phyloP scores from a whole-genome alignment of 495 filamentous ascomycete genomes.

The Penicillium waksmanii region DNA sequence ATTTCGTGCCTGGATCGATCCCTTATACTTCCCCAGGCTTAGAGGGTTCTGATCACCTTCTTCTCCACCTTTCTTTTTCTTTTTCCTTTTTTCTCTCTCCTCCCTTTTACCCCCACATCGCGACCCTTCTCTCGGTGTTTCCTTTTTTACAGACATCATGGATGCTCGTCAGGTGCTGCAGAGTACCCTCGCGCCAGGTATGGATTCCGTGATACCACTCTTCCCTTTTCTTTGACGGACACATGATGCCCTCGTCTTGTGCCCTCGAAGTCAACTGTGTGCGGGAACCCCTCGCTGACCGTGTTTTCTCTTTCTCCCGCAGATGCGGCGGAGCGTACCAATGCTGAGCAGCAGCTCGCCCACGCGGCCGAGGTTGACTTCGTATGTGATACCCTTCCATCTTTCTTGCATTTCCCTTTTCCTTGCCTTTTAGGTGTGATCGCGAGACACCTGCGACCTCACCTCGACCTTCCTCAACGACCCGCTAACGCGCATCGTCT shows the following conservation, averaged over 20 bases:
- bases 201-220: constrained; percentile 23
- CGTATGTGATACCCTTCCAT: constrained; percentile 61
- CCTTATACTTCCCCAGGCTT: constrained; percentile 7
- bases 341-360: constrained; percentile 89
- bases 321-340: constrained; percentile 89
- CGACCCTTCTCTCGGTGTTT: constrained; percentile 18
- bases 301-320: constrained; percentile 30
- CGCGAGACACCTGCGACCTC: not conserved
- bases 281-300: constrained; percentile 23
- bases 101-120: constrained; percentile 30
- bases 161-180: constrained; percentile 84
- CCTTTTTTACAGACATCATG: constrained; percentile 56
- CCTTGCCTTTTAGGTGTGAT: not conserved
- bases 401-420: not conserved
- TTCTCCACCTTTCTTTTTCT: constrained; percentile 32
- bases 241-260: constrained; percentile 23
- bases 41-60: constrained; percentile 19
- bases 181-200: constrained; percentile 89
- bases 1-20: constrained; percentile 19
- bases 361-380: constrained; percentile 93
- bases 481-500: constrained; percentile 6
- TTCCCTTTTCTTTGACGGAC: not conserved
- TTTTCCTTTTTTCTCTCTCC: constrained; percentile 31
- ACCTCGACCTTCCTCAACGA: not conserved
- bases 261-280: constrained; percentile 2